Conservation (phyloP, 495 filamentous ascomycete genomes). For the Hypomontagnella submonticulosa region DNA sequence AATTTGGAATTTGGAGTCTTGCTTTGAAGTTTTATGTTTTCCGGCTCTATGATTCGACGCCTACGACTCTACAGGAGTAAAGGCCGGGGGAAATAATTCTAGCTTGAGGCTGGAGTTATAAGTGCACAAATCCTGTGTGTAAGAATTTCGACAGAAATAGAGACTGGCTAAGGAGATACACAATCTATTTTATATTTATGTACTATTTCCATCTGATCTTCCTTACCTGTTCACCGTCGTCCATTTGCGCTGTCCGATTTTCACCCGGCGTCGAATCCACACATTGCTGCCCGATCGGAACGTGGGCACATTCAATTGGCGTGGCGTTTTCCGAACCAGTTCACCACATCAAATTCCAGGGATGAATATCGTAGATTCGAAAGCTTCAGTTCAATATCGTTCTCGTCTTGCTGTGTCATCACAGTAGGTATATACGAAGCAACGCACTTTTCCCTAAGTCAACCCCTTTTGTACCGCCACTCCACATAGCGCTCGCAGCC, state of each 20-base stretch:
- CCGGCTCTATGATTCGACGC: neutral
- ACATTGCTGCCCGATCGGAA: constrained; percentile 36
- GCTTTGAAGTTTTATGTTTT: neutral
- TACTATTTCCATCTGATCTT: neutral
- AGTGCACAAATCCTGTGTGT: too few species aligned
- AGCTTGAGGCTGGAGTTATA: neutral
- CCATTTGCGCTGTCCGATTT: constrained; percentile 9
- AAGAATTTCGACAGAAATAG: too few species aligned
- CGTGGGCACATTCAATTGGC: constrained; percentile 39
- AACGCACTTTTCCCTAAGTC: too few species aligned
- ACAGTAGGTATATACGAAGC: too few species aligned
- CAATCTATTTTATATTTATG: neutral
- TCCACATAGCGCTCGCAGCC: constrained; percentile 52
- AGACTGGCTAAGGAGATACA: neutral
- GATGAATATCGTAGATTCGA: too few species aligned
- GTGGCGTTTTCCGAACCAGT: neutral
- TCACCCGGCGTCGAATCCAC: constrained; percentile 9
- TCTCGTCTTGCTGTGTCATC: too few species aligned
- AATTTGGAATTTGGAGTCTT: neutral
- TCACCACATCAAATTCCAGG: too few species aligned
- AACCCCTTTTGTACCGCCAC: constrained; percentile 45
- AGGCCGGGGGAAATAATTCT: neutral
- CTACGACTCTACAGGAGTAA: neutral
- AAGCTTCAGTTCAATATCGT: too few species aligned
- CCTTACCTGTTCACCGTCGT: constrained; percentile 11